Percentiles rank a stretch among this genome's conserved stretches.
Evolutionary conservation across 2,329 filamentous ascomycete genomes (phyloP).

Genomic region (Knufia fluminis): DNA sequence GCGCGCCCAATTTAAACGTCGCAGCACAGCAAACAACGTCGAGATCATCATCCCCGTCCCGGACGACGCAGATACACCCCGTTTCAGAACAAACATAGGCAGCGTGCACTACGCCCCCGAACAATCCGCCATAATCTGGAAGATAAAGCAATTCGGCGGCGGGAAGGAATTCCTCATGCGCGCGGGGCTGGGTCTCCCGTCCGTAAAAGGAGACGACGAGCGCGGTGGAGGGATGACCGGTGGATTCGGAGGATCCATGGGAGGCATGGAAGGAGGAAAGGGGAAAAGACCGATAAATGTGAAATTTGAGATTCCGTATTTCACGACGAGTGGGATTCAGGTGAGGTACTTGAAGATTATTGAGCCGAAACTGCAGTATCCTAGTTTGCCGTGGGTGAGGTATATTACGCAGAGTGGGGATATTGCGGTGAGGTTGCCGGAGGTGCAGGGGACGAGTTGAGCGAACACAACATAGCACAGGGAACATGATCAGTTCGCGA

Average conservation of each 20-base stretch:
- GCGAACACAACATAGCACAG: too few species aligned
- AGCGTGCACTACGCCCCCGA: constrained; percentile 96
- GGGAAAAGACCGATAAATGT: constrained; percentile 95
- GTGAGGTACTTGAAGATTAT: constrained; percentile 98
- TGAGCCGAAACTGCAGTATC: constrained; percentile 98
- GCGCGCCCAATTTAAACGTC: constrained; percentile 92
- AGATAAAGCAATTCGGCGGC: constrained; percentile 99
- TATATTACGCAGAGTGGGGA: constrained; percentile 98
- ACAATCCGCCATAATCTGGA: constrained; percentile 97
- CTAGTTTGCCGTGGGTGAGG: constrained; percentile 90
- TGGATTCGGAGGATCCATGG: constrained; percentile 94
- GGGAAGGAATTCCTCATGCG: constrained; percentile 98
- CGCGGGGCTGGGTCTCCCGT: constrained; percentile 86
- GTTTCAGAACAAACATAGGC: constrained; percentile 95
- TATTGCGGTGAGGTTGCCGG: constrained; percentile 89
- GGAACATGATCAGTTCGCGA: too few species aligned
- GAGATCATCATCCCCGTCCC: constrained; percentile 96
- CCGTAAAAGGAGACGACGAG: constrained; percentile 90
- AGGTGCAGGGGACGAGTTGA: constrained; percentile 52
- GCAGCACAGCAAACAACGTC: constrained; percentile 96
- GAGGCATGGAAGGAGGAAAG: constrained; percentile 74
- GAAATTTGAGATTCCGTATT: constrained; percentile 99
- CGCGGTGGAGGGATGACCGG: constrained; percentile 95
- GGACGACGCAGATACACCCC: constrained; percentile 89
- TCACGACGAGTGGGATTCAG: constrained; percentile 98